Conservation (phyloP, 495 filamentous ascomycete genomes). For the Podospora appendiculata region DNA sequence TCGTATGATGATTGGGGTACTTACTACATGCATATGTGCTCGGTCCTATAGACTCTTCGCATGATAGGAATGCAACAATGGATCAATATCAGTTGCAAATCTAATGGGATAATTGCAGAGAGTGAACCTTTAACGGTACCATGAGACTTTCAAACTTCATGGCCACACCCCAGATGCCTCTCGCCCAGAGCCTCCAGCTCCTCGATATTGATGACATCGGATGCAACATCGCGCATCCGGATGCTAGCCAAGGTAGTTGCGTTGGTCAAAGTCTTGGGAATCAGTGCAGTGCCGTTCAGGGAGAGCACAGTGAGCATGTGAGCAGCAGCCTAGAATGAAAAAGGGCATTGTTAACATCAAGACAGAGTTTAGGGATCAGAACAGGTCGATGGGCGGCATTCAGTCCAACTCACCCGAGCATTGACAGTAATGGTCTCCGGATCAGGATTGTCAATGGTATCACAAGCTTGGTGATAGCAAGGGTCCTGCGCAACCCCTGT, state of each 20-base stretch:
- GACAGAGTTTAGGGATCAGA: not conserved
- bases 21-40: no score
- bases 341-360: not conserved
- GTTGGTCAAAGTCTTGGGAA: slow-evolving; percentile 25
- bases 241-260: slow-evolving; percentile 3
- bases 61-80: no score
- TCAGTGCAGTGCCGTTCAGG: slow-evolving; percentile 26
- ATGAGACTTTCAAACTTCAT: slow-evolving; percentile 1
- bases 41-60: no score
- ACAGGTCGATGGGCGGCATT: no score
- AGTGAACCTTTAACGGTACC: no score
- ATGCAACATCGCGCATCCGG: not conserved
- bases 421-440: slow-evolving; percentile 31
- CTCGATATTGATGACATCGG: slow-evolving; percentile 3
- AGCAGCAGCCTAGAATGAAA: slow-evolving; percentile 21
- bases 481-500: slow-evolving; percentile 32
- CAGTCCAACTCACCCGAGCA: slow-evolving; percentile 17
- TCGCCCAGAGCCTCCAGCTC: slow-evolving; percentile 12
- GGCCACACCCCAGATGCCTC: slow-evolving; percentile 11
- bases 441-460: slow-evolving; percentile 32
- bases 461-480: slow-evolving; percentile 39
- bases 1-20: no score
- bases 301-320: slow-evolving; percentile 33
- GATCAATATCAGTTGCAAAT: no score
- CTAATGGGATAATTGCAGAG: no score